Evolutionary conservation across 106 monocot species (phyloP).

Genomic region (Vanilla planifolia): DNA sequence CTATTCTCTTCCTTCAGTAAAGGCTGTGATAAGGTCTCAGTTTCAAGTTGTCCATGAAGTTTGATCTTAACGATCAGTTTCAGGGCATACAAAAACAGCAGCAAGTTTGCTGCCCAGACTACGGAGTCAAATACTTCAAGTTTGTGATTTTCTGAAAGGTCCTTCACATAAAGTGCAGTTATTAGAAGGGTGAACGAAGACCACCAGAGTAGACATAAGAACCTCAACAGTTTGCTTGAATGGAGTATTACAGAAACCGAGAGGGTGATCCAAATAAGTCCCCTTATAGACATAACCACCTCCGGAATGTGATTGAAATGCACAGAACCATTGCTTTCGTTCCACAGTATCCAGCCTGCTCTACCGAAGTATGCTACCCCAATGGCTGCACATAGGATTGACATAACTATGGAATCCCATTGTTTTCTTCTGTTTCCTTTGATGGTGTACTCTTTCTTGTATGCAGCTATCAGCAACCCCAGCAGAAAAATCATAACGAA

Average conservation of each 20-base stretch:
- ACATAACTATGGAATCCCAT: constrained; percentile 3
- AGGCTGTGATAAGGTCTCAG: constrained; percentile 18
- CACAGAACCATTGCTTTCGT: background rate
- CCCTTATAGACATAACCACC: constrained; percentile 12
- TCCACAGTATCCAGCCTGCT: background rate
- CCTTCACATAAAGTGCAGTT: constrained; percentile 21
- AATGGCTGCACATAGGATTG: background rate
- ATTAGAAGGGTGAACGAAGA: constrained; percentile 14
- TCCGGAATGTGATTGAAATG: background rate
- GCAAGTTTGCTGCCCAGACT: constrained; percentile 25
- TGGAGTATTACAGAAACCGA: constrained; percentile 26
- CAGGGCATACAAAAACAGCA: constrained; percentile 34
- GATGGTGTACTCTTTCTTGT: background rate
- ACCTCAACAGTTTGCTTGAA: constrained; percentile 6
- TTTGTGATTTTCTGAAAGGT: constrained; percentile 3
- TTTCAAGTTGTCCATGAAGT: background rate
- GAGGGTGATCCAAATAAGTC: constrained; percentile 29
- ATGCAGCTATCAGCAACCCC: background rate
- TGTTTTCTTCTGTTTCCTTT: background rate
- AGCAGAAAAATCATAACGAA: background rate
- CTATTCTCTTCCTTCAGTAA: constrained; percentile 13
- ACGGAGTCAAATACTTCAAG: constrained; percentile 21
- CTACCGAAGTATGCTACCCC: background rate
- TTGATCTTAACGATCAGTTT: background rate
- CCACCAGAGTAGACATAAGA: constrained; percentile 25